Evolutionary conservation across 139 green algal species (phyloP).

Genomic region (Spirogloea muscicola): DNA sequence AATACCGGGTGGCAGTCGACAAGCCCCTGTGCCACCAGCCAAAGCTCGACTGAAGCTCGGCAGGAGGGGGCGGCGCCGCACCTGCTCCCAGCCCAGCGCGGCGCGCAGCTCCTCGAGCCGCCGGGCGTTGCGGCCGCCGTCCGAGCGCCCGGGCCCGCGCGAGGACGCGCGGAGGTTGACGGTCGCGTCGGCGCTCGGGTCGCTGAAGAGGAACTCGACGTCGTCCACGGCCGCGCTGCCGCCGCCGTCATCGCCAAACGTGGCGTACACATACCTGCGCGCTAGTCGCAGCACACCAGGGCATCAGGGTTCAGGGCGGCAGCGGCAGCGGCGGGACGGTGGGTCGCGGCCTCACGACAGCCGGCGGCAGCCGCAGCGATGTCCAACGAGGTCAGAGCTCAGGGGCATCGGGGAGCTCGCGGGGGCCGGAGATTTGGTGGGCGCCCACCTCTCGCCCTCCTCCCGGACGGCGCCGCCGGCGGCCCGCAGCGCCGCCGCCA

Average conservation of each 20-base stretch:
- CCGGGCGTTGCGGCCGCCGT: conserved; percentile 12
- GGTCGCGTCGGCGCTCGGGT: neutral
- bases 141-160: neutral
- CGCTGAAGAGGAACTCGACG: conserved; percentile 30
- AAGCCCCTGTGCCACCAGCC: no score
- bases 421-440: neutral
- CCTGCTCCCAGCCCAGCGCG: conserved; percentile 8
- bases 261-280: conserved; percentile 29
- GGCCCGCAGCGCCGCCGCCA: neutral
- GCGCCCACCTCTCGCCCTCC: neutral
- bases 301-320: no score
- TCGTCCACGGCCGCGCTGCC: conserved; percentile 19
- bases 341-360: neutral
- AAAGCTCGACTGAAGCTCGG: no score
- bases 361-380: neutral
- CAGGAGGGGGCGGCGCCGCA: neutral
- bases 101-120: conserved; percentile 4
- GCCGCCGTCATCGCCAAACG: conserved; percentile 3
- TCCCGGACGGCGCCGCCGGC: neutral
- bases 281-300: no score
- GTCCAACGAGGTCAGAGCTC: neutral
- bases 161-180: conserved; percentile 3
- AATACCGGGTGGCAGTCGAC: no score
- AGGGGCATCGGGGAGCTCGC: neutral
- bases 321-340: neutral